Evolutionary conservation across 345 rosid genomes (phyloP).

Genomic region (Stellera chamaejasme): DNA sequence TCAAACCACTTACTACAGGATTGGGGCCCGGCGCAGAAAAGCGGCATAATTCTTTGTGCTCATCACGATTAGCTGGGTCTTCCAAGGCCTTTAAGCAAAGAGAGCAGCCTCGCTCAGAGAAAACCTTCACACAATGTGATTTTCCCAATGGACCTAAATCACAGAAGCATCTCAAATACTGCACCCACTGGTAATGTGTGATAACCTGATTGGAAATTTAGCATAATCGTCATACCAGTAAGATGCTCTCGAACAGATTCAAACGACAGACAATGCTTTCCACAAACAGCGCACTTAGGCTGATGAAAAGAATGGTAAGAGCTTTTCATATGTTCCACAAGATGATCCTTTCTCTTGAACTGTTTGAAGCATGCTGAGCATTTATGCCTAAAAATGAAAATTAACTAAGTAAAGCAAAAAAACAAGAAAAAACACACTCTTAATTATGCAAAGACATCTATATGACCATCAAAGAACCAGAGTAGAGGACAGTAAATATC

Average conservation of each 20-base stretch:
- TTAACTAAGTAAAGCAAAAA: background rate
- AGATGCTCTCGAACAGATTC: constrained; percentile 70
- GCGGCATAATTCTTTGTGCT: constrained; percentile 38
- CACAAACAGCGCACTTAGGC: constrained; percentile 57
- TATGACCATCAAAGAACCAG: no score
- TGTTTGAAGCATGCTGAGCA: constrained; percentile 73
- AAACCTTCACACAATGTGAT: constrained; percentile 35
- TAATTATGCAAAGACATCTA: no score
- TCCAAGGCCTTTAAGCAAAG: constrained; percentile 51
- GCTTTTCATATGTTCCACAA: constrained; percentile 73
- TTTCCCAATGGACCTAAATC: constrained; percentile 35
- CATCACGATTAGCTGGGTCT: constrained; percentile 23
- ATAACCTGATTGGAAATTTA: background rate
- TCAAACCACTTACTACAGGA: constrained; percentile 39
- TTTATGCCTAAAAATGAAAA: constrained; percentile 36
- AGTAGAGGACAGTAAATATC: no score
- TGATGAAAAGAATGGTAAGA: constrained; percentile 66
- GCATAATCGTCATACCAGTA: constrained; percentile 25
- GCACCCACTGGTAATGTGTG: background rate
- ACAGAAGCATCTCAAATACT: constrained; percentile 3
- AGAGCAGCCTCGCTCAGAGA: constrained; percentile 44
- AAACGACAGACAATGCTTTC: constrained; percentile 64
- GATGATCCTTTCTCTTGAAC: constrained; percentile 62
- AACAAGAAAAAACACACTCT: background rate
- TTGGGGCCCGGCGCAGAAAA: constrained; percentile 35